Percentiles rank a stretch among this genome's conserved stretches.
Conservation (phyloP, 108 stramenopile genomes). For the Craspedostauros australis region DNA sequence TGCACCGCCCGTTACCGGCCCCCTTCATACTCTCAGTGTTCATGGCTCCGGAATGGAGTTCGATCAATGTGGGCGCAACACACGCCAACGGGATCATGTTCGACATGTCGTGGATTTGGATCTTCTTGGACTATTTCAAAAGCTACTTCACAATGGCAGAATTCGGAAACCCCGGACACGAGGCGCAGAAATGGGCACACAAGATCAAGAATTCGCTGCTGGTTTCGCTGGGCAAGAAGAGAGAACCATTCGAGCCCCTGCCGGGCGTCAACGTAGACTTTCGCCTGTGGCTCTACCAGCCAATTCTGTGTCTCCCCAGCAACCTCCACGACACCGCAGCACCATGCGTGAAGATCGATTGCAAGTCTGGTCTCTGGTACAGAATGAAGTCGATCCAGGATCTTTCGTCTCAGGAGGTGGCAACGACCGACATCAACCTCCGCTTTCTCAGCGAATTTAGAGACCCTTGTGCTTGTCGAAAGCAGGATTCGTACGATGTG, state of each 20-base stretch:
- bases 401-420: slow-evolving; percentile 68
- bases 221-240: slow-evolving; percentile 8
- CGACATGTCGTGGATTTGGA: slow-evolving; percentile 63
- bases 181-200: slow-evolving; percentile 35
- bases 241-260: slow-evolving; percentile 5
- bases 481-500: neutral
- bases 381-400: slow-evolving; percentile 57
- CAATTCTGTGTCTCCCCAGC: slow-evolving; percentile 45
- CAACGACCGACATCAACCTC: slow-evolving; percentile 50
- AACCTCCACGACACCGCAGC: slow-evolving; percentile 21
- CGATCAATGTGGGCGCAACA: slow-evolving; percentile 75
- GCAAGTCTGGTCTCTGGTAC: slow-evolving; percentile 63
- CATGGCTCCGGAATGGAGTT: slow-evolving; percentile 63
- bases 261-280: slow-evolving; percentile 56
- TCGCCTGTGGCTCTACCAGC: slow-evolving; percentile 64
- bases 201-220: slow-evolving; percentile 26
- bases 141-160: slow-evolving; percentile 50
- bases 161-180: slow-evolving; percentile 59
- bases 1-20: slow-evolving; percentile 29
- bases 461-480: slow-evolving; percentile 7
- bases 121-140: slow-evolving; percentile 69
- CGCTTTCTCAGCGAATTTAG: slow-evolving; percentile 33
- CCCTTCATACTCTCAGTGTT: slow-evolving; percentile 69
- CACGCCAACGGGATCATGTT: slow-evolving; percentile 33
- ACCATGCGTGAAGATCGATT: slow-evolving; percentile 44